Base-by-base conservation (phyloP, 345 rosid species). In the Euphorbia tirucalli region DNA sequence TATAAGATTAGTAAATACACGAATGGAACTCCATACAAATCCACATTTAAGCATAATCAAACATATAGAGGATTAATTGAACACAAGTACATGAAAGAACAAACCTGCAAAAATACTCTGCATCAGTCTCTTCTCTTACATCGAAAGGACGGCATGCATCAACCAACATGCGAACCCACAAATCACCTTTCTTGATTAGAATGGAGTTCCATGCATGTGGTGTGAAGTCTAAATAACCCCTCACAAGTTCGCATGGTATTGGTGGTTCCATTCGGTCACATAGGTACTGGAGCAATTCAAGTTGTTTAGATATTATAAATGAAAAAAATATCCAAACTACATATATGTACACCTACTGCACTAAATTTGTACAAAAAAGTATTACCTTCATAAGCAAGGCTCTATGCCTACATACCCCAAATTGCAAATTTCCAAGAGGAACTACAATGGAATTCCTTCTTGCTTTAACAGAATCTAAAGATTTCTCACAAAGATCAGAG, bases 261-360 rank as follows among this genome's bases (percentile, higher is more conserved):
- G 98, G 96, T 71, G 98, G 99, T 62, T 88, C 87, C 93, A 92
- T 90, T 56, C 99, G 86, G 62, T 95, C 99, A 69, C 99, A 95
- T 44, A 95, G 88, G 81, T 90, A 92, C 99, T 92, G 76, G 24
- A 78, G 55, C 60, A 77, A 75, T 63, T 18, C 9, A 71, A 73
- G 39, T 24, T 58, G 60, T 41, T 75, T 70, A 85, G 65, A 65
- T 67, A 32, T 6, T 50, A 48, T 72, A 65, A 70, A 28, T 69
- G 60, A 69, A 59, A 55, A 21, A 13, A 3, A 28, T 61, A 60
- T 52, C 9, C 41, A 66, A 15, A 65, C 13, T 70, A 65, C 39
- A 71, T 68, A 66, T 13, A n/a, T 5, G 57, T 73, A 24, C 52
- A 37, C 21, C 10, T 13, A 63, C 5, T 43, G 14, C 21, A 72